phyloP scores from a whole-genome alignment of 768 basidiomycete species.

The Tulasnella sp. region DNA sequence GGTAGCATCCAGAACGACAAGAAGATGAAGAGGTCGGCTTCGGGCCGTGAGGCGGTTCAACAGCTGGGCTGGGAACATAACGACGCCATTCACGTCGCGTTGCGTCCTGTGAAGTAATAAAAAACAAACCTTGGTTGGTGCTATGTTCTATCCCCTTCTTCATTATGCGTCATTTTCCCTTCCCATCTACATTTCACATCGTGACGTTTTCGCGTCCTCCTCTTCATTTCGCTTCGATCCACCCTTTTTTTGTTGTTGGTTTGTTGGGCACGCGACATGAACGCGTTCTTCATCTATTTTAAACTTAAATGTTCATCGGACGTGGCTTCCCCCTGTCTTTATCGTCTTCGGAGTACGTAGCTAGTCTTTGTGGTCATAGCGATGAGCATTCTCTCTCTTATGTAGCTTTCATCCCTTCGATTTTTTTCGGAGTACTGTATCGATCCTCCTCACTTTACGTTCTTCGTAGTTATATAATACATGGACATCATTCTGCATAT shows the following conservation, averaged over 20 bases:
- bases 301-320: conserved; percentile 9
- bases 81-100: conserved; percentile 21
- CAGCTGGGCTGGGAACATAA: conserved; percentile 28
- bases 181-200: neutral
- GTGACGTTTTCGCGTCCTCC: neutral
- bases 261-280: neutral
- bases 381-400: neutral
- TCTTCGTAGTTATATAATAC: conserved; percentile 9
- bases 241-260: neutral
- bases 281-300: conserved; percentile 5
- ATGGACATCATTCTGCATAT: neutral
- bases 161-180: neutral
- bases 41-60: conserved; percentile 19
- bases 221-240: neutral
- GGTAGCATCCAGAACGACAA: conserved; percentile 21
- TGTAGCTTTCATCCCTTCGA: neutral
- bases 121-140: neutral
- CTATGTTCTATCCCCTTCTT: neutral
- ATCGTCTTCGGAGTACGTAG: neutral
- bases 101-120: conserved; percentile 3
- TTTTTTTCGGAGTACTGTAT: conserved; percentile 2
- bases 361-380: neutral
- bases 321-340: neutral
- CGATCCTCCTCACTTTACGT: neutral
- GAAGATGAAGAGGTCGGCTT: conserved; percentile 11